These are phyloP conservation scores for Claviceps monticola DNA, from an alignment of 2,329 filamentous ascomycete genomes.

Conservation along the genomic window DNA sequence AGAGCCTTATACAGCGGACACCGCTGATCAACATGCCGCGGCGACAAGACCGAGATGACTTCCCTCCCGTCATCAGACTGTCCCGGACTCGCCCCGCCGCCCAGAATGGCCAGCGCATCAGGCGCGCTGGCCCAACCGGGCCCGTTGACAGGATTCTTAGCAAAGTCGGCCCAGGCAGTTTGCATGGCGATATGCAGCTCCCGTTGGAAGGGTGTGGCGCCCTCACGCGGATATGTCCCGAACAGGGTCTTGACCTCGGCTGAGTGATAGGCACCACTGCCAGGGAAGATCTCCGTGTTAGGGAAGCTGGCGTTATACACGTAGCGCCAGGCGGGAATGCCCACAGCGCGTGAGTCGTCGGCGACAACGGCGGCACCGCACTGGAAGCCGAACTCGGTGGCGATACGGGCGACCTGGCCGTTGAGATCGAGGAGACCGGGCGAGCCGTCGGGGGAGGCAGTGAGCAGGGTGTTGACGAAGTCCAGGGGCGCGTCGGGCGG, in stretches of 20 bases:
- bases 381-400: slow-evolving; percentile 11
- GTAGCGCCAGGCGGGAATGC: slow-evolving; percentile 29
- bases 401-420: slow-evolving; percentile 8
- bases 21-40: not conserved
- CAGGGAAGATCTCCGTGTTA: slow-evolving; percentile 26
- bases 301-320: slow-evolving; percentile 34
- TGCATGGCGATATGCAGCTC: slow-evolving; percentile 13
- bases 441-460: slow-evolving; percentile 8
- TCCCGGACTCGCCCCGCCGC: slow-evolving; percentile 8
- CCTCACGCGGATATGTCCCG: slow-evolving; percentile 16
- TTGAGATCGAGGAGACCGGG: slow-evolving; percentile 9
- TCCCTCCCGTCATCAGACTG: not conserved
- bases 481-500: not conserved
- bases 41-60: not conserved
- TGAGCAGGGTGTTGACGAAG: slow-evolving; percentile 2
- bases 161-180: slow-evolving; percentile 16
- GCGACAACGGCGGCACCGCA: slow-evolving; percentile 13
- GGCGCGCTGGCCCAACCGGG: slow-evolving; percentile 14
- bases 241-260: slow-evolving; percentile 31
- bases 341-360: slow-evolving; percentile 17
- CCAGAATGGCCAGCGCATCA: slow-evolving; percentile 11
- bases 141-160: slow-evolving; percentile 12
- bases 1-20: not conserved
- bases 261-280: slow-evolving; percentile 28
- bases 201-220: slow-evolving; percentile 10